phyloP scores from a whole-genome alignment of 768 basidiomycete genomes.

The Artomyces pyxidatus region DNA sequence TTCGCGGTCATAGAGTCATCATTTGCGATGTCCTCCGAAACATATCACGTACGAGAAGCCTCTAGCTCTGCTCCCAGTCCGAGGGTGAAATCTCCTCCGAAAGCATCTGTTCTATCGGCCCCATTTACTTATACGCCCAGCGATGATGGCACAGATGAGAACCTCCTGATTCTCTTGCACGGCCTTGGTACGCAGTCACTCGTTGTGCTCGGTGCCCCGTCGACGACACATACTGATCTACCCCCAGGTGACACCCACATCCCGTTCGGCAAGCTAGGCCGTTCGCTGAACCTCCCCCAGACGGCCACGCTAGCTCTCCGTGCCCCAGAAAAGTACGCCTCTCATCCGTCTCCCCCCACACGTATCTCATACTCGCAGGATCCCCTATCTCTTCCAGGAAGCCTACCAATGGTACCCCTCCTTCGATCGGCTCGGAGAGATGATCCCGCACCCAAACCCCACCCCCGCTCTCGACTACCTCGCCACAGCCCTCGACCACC shows the following conservation, averaged over 20 bases:
- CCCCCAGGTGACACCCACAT: constrained; percentile 75
- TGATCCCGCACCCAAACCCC: constrained; percentile 65
- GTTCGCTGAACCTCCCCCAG: constrained; percentile 75
- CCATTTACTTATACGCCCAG: constrained; percentile 66
- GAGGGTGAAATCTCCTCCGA: constrained; percentile 41
- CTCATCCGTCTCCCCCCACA: neutral
- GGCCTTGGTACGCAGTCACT: constrained; percentile 64
- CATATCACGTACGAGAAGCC: neutral
- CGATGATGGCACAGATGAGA: constrained; percentile 80
- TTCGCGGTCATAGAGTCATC: too few relatives aligned
- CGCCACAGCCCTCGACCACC: constrained; percentile 41
- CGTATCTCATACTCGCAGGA: constrained; percentile 32
- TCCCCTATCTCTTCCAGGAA: constrained; percentile 72
- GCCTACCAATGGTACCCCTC: constrained; percentile 85
- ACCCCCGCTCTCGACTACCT: constrained; percentile 55
- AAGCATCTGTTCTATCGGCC: constrained; percentile 35
- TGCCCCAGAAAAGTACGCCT: constrained; percentile 64
- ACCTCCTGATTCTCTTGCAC: constrained; percentile 76
- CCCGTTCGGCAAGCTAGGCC: constrained; percentile 71
- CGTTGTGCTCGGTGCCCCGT: too few relatives aligned
- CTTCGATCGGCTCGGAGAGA: constrained; percentile 73
- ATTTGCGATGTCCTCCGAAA: neutral
- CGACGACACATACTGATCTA: too few relatives aligned
- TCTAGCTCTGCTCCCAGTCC: constrained; percentile 2
- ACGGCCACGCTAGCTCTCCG: constrained; percentile 78